These are phyloP conservation scores for Hirschfeldia incana DNA, from an alignment of 345 rosid species.

Conservation along the genomic window DNA sequence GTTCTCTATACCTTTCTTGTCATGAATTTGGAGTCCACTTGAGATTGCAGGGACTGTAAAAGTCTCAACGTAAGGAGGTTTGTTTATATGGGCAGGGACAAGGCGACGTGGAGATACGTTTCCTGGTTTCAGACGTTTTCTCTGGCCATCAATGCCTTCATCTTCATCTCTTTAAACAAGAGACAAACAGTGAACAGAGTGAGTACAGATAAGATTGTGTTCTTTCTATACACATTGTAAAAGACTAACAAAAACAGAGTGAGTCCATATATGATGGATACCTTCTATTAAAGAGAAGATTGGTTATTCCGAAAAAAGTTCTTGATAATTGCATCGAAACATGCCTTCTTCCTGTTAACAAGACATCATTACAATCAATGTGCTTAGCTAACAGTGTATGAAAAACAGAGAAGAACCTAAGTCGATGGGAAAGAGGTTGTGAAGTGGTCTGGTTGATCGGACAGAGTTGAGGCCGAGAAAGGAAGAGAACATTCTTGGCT, in stretches of 20 bases:
- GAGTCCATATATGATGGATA: not conserved
- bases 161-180: conserved; percentile 48
- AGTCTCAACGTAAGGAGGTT: conserved; percentile 65
- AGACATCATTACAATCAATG: not conserved
- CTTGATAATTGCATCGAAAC: conserved; percentile 68
- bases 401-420: conserved; percentile 44
- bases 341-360: not conserved
- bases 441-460: conserved; percentile 54
- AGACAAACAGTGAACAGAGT: not conserved
- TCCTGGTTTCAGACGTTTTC: conserved; percentile 67
- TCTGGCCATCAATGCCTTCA: conserved; percentile 46
- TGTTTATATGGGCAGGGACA: conserved; percentile 68
- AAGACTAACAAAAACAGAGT: no score
- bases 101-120: conserved; percentile 70
- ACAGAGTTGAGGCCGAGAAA: conserved; percentile 52
- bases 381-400: not conserved
- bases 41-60: conserved; percentile 61
- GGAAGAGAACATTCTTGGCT: conserved; percentile 63
- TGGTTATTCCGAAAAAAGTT: conserved; percentile 61
- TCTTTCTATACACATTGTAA: no score
- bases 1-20: conserved; percentile 21
- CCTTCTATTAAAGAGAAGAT: conserved; percentile 4
- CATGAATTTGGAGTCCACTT: conserved; percentile 70
- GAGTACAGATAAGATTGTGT: no score
- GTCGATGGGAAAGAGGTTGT: conserved; percentile 45